Conservation (phyloP, 2,329 filamentous ascomycete genomes). For the Trichophaea hybrida region DNA sequence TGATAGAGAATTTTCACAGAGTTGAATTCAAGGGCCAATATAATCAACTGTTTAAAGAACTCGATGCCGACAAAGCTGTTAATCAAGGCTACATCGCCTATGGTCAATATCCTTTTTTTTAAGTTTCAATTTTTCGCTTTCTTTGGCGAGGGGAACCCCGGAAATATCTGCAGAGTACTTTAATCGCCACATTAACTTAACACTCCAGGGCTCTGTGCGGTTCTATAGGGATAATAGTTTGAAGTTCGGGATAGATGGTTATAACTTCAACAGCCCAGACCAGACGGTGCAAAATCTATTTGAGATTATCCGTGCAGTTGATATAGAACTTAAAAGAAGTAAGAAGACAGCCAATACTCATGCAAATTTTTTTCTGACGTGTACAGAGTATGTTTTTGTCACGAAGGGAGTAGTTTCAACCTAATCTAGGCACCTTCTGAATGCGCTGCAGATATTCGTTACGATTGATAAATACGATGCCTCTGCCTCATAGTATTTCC, state of each 20-base stretch:
- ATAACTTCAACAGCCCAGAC: neutral
- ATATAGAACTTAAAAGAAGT: neutral
- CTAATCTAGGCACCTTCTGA: neutral
- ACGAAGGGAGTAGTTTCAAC: too few relatives aligned
- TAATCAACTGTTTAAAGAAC: conserved; percentile 8
- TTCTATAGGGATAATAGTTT: neutral
- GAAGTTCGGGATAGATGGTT: neutral
- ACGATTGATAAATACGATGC: conserved; percentile 5
- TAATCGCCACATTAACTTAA: neutral
- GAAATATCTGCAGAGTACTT: neutral
- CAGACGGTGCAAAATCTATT: neutral
- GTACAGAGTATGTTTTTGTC: neutral
- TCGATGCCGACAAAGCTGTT: conserved; percentile 2
- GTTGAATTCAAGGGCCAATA: conserved; percentile 5
- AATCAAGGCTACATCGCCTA: neutral
- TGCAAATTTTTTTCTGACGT: neutral
- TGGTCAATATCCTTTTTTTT: conserved; percentile 3
- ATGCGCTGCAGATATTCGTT: conserved; percentile 2
- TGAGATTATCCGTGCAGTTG: neutral
- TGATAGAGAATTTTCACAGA: conserved; percentile 7
- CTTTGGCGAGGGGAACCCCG: neutral
- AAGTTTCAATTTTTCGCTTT: neutral
- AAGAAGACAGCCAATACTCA: neutral
- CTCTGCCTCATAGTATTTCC: neutral
- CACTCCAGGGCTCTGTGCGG: neutral